These are phyloP conservation scores for Trametes maxima DNA, from an alignment of 768 basidiomycete genomes.

Conservation along the genomic window DNA sequence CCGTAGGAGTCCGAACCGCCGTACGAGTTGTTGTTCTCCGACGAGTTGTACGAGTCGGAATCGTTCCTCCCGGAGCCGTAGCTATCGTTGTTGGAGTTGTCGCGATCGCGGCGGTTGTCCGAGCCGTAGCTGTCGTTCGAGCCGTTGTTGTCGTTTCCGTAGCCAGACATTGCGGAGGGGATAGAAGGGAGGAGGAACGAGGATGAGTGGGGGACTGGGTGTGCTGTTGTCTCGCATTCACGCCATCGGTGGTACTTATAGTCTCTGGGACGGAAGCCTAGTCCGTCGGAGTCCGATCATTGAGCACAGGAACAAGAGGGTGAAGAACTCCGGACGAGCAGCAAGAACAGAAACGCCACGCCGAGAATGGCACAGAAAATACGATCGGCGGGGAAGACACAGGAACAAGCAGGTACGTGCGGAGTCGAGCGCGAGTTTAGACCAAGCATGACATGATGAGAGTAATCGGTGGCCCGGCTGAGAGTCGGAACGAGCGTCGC, in stretches of 20 bases:
- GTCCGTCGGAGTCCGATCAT: neutral
- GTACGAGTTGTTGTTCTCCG: slow-evolving; percentile 3
- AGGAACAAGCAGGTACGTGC: slow-evolving; percentile 3
- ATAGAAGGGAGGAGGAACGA: neutral
- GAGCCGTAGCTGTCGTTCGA: slow-evolving; percentile 19
- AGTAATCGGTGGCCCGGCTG: no score
- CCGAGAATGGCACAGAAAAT: slow-evolving; percentile 6
- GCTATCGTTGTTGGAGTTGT: slow-evolving; percentile 16
- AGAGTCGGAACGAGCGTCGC: neutral
- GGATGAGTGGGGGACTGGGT: neutral
- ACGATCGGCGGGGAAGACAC: neutral
- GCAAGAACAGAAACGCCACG: slow-evolving; percentile 1
- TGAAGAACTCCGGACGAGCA: neutral
- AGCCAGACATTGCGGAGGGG: slow-evolving; percentile 6
- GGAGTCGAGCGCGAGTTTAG: neutral
- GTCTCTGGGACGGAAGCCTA: neutral
- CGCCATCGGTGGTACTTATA: slow-evolving; percentile 3
- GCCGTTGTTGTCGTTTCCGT: slow-evolving; percentile 21
- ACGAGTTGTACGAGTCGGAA: neutral
- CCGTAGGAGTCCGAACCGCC: slow-evolving; percentile 4
- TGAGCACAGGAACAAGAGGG: slow-evolving; percentile 3
- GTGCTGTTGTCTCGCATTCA: neutral
- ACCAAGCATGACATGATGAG: neutral
- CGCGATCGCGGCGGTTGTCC: slow-evolving; percentile 20
- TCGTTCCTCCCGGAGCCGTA: slow-evolving; percentile 1